A percentile compares a stretch with the other conserved stretches of the same genome.
Evolutionary conservation across 2,329 filamentous ascomycete species (phyloP).

Genomic region (Myriosclerotinia curreyana): DNA sequence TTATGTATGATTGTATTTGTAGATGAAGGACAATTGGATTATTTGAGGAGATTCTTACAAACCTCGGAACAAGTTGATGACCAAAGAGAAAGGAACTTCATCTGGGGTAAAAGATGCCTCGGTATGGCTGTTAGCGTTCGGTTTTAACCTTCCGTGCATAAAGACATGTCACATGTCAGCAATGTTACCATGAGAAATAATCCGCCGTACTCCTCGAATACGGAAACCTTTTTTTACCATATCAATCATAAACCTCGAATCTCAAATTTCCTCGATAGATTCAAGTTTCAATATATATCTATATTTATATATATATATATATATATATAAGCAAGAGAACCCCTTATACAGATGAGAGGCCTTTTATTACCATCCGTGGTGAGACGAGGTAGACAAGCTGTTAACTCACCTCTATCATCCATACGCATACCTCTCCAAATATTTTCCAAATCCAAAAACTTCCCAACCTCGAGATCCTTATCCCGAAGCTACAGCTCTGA

Average conservation of each 20-base stretch:
- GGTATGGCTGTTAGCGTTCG: conserved; percentile 25
- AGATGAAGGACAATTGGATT: conserved; percentile 10
- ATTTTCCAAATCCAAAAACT: neutral
- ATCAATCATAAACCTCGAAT: neutral
- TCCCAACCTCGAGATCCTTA: neutral
- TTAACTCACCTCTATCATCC: no score
- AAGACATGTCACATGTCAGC: no score
- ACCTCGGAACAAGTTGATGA: conserved; percentile 2
- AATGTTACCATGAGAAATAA: neutral
- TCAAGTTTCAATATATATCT: neutral
- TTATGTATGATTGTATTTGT: neutral
- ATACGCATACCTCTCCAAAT: neutral
- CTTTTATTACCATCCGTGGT: neutral
- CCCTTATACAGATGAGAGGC: conserved; percentile 3
- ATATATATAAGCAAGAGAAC: neutral
- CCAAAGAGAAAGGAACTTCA: neutral
- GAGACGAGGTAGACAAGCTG: conserved; percentile 9
- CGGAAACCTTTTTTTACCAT: neutral
- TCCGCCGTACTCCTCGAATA: neutral
- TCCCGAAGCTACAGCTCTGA: conserved; percentile 12
- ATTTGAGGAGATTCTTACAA: conserved; percentile 16
- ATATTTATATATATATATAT: neutral
- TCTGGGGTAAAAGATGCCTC: conserved; percentile 33
- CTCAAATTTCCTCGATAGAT: neutral
- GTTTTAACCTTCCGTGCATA: neutral